Evolutionary conservation across 1,284 basidiomycete species (phyloP), one percentile per base, ranked within the genome.

Genomic region (Tylopilus sp.): DNA sequence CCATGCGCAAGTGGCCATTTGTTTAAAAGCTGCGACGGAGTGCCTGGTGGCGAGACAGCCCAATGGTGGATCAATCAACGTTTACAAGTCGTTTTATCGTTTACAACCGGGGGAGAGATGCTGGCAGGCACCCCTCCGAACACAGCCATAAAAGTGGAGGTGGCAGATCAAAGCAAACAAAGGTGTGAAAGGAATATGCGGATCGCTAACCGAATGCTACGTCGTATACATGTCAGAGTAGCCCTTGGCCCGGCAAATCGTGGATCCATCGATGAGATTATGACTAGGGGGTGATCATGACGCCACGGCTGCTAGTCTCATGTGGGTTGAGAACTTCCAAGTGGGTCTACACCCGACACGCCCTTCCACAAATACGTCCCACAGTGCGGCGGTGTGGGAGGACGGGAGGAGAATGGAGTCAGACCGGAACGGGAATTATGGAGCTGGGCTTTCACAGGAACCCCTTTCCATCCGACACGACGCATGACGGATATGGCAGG

Each of bases 251-350:
- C 52, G 36, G 31, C 44, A 29, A 48, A 46, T 44, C 52, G 26
- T 21, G 37, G 5, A 44, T 48, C 49, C 46, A 62, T 60, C 60
- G 55, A 60, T 62, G 47, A 33, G 43, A 46, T 50, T 28, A 11
- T 38, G 18, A 34, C 47, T 23, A 49, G 19, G 50, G 36, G 48
- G 48, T 36, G 45, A 60, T 48, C 34, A 31, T 43, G 56, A 51
- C 41, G 43, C 48, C 49, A 49, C 46, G 42, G 35, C 19, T 9
- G 35, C 19, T 9, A 34, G 21, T 30, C 36, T 56, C 53, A 42
- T 52, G 52, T 58, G 55, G 36, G 12, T 23, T 26, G 19, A 10
- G 19, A 33, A 39, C 26, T 37, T 43, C 13, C 9, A n/a, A n/a
- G n/a, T n/a, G n/a, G n/a, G n/a, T n/a, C 30, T 28, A n/a, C 9